These are phyloP conservation scores for Phytopythium sindhum DNA, from an alignment of 352 stramenopile species.

Conservation along the genomic window DNA sequence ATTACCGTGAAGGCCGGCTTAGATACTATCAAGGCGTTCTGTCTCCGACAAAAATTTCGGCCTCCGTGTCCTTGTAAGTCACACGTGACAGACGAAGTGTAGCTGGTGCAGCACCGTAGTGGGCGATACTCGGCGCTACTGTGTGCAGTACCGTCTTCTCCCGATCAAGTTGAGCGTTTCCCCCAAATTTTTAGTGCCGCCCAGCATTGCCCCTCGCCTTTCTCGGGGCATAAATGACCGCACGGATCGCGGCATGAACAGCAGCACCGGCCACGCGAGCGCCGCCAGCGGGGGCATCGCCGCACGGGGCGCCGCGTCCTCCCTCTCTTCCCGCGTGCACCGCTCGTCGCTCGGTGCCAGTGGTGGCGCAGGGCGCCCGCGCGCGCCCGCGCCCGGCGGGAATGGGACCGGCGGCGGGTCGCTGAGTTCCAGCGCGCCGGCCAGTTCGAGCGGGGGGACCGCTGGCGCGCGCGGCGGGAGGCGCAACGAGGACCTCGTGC, in stretches of 20 bases:
- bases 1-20: no score
- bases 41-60: no score
- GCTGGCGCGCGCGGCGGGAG: not conserved
- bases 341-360: not conserved
- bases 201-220: not conserved
- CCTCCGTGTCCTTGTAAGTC: no score
- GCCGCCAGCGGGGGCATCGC: not conserved
- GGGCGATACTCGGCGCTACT: not conserved
- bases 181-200: constrained; percentile 3
- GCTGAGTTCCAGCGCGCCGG: not conserved
- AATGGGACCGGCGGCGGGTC: not conserved
- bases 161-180: not conserved
- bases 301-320: not conserved
- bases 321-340: not conserved
- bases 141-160: not conserved
- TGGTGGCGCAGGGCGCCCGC: not conserved
- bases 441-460: not conserved
- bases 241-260: constrained; percentile 6
- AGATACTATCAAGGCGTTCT: no score
- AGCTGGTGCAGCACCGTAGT: not conserved
- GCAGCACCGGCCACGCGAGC: constrained; percentile 4
- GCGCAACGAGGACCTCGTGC: constrained; percentile 46
- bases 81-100: no score
- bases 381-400: not conserved
- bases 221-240: not conserved